Conservation (phyloP, 805 yeast genomes). For the Candida montana region DNA sequence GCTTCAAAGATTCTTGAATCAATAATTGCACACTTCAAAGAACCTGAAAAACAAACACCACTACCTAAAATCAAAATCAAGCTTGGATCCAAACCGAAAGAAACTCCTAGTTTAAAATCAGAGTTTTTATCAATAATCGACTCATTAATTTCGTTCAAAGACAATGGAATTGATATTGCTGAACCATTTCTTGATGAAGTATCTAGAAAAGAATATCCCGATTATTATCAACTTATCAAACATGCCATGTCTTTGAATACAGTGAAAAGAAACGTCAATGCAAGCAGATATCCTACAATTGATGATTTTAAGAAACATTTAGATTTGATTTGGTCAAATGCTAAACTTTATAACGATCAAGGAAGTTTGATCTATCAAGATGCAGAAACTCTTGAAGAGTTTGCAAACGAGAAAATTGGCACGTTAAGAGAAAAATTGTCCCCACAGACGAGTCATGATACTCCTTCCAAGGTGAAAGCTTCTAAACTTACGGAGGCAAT, state of each 20-base stretch:
- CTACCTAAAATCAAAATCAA: constrained; percentile 18
- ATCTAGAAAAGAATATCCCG: constrained; percentile 66
- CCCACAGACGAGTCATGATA: background rate
- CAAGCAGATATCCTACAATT: constrained; percentile 48
- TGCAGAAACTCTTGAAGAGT: constrained; percentile 53
- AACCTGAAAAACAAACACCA: constrained; percentile 27
- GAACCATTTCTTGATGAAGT: constrained; percentile 77
- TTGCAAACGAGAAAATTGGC: constrained; percentile 32
- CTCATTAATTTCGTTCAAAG: constrained; percentile 18
- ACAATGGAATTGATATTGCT: constrained; percentile 38
- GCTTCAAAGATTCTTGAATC: constrained; percentile 51
- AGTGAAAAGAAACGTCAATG: constrained; percentile 47
- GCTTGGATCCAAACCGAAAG: constrained; percentile 1
- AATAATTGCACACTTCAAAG: constrained; percentile 41
- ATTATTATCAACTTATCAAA: constrained; percentile 67
- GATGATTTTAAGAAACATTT: constrained; percentile 56
- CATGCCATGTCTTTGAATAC: constrained; percentile 69
- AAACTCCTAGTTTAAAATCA: constrained; percentile 1
- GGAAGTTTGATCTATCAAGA: constrained; percentile 68
- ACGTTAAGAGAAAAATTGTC: background rate
- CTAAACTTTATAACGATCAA: constrained; percentile 71
- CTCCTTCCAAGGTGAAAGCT: background rate
- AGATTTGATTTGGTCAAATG: constrained; percentile 67
- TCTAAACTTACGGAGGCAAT: constrained; percentile 6
- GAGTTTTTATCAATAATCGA: constrained; percentile 14